phyloP scores from a whole-genome alignment of 768 basidiomycete genomes.

The Tricholoma sp. region DNA sequence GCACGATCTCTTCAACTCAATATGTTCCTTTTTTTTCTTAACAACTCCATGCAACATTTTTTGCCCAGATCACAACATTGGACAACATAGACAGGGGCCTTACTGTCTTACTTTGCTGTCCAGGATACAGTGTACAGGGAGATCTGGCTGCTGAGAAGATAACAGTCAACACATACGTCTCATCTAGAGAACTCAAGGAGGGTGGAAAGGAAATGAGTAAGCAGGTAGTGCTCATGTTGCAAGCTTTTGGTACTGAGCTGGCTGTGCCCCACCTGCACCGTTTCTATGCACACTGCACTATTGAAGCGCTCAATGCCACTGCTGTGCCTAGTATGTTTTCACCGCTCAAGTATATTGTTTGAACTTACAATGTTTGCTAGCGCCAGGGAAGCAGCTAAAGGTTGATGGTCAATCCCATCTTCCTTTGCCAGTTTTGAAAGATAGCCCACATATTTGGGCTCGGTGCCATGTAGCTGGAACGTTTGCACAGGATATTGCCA shows the following conservation, averaged over 20 bases:
- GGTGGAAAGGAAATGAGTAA: neutral
- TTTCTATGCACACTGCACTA: slow-evolving; percentile 4
- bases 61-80: neutral
- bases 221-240: slow-evolving; percentile 5
- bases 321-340: neutral
- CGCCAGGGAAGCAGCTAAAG: neutral
- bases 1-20: neutral
- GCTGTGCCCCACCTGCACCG: slow-evolving; percentile 8
- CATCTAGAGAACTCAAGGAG: neutral
- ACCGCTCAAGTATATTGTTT: neutral
- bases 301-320: slow-evolving; percentile 1
- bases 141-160: neutral
- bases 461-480: neutral
- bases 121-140: neutral
- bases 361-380: neutral
- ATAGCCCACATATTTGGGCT: slow-evolving; percentile 1
- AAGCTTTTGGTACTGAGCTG: slow-evolving; percentile 9
- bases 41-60: neutral
- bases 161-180: slow-evolving; percentile 1
- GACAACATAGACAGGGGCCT: slow-evolving; percentile 8
- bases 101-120: neutral
- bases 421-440: neutral
- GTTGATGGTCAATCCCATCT: slow-evolving; percentile 1
- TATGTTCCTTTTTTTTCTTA: neutral
- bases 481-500: slow-evolving; percentile 2